phyloP scores from a whole-genome alignment of 805 yeast species.

The Teunomyces stri region DNA sequence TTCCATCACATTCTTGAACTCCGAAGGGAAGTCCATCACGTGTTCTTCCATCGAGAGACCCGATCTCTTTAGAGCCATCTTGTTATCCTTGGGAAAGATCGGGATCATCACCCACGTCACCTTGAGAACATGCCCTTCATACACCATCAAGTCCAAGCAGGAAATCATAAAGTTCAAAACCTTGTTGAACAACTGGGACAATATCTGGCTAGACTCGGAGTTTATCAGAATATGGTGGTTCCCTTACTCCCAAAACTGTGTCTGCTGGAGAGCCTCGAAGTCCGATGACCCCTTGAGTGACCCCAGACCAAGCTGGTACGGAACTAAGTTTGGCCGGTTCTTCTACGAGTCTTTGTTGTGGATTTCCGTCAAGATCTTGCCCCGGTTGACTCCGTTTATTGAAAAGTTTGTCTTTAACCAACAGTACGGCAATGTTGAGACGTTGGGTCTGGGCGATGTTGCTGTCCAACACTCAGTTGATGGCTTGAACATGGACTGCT shows the following conservation, averaged over 20 bases:
- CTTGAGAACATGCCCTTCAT: conserved; percentile 77
- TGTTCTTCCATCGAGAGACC: conserved; percentile 65
- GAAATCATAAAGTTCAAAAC: conserved; percentile 80
- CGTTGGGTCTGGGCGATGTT: conserved; percentile 55
- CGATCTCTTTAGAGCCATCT: conserved; percentile 74
- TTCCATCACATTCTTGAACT: conserved; percentile 68
- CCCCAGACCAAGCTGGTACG: conserved; percentile 82
- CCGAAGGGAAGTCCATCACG: conserved; percentile 66
- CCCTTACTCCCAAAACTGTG: conserved; percentile 84
- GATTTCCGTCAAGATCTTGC: conserved; percentile 70
- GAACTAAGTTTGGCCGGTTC: conserved; percentile 71
- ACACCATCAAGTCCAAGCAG: conserved; percentile 75
- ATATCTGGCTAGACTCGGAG: conserved; percentile 85
- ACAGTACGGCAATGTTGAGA: conserved; percentile 78
- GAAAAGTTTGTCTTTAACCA: conserved; percentile 82
- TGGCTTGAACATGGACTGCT: conserved; percentile 92
- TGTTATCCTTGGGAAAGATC: conserved; percentile 84
- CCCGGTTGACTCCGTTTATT: conserved; percentile 77
- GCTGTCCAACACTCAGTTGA: conserved; percentile 80
- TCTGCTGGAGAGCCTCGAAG: conserved; percentile 86
- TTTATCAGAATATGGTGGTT: conserved; percentile 97
- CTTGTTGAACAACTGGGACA: conserved; percentile 68
- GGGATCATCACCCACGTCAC: conserved; percentile 89
- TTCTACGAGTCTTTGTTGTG: conserved; percentile 79
- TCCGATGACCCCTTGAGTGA: conserved; percentile 60